Percentiles rank a stretch among this genome's conserved stretches.
These are phyloP conservation scores for Isatis tinctoria DNA, from an alignment of 345 rosid genomes.

Conservation along the genomic window DNA sequence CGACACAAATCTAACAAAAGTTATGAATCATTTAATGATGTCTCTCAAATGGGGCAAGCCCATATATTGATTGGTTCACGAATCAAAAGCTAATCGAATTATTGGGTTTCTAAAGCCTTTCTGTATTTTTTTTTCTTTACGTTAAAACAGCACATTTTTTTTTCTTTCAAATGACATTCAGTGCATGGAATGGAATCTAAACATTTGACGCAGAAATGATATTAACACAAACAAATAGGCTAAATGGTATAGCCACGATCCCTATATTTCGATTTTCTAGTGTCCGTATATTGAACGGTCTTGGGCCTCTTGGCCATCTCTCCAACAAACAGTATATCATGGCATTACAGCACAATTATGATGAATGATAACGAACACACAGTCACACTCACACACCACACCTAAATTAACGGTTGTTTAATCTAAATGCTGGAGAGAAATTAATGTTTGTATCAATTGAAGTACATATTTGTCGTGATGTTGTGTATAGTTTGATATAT, in stretches of 20 bases:
- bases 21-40: neutral
- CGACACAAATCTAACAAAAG: too few species aligned
- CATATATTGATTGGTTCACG: neutral
- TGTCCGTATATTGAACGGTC: neutral
- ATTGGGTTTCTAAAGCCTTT: neutral
- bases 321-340: neutral
- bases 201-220: neutral
- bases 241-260: too few species aligned
- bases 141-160: neutral
- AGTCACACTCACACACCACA: neutral
- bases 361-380: neutral
- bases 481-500: neutral
- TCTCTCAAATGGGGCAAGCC: neutral
- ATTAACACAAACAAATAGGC: too few species aligned
- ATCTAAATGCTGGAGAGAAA: neutral
- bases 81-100: neutral
- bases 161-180: too few species aligned
- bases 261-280: neutral
- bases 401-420: neutral
- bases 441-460: neutral
- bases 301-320: neutral
- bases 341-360: neutral
- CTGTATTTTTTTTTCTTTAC: neutral
- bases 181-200: neutral
- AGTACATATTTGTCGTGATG: neutral